A percentile compares a stretch with the other conserved stretches of the same genome.
Evolutionary conservation across 2,329 filamentous ascomycete species (phyloP).

Genomic region (Coniochaeta prunicola): DNA sequence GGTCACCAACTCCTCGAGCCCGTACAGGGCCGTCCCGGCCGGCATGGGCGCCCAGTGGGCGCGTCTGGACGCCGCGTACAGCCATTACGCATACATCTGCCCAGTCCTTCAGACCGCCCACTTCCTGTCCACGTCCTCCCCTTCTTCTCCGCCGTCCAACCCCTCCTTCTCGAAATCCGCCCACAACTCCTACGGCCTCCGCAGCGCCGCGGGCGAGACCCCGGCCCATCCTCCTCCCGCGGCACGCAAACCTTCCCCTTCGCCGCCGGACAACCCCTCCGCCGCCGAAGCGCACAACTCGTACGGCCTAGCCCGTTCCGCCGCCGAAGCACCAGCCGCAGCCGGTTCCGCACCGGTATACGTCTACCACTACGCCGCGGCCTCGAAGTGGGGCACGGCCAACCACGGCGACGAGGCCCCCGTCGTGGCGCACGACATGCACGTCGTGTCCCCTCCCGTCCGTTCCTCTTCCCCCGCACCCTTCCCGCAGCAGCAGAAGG

Average conservation of each 20-base stretch:
- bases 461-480: not conserved
- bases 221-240: not conserved
- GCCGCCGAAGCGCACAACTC: not conserved
- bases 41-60: conserved; percentile 47
- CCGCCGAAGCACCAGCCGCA: not conserved
- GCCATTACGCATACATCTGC: conserved; percentile 57
- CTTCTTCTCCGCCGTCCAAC: conserved; percentile 5
- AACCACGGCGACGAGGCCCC: conserved; percentile 40
- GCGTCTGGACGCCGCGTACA: conserved; percentile 53
- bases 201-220: not conserved
- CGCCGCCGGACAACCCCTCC: not conserved
- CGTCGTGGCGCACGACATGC: conserved; percentile 35
- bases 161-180: not conserved
- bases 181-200: not conserved
- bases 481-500: not conserved
- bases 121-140: conserved; percentile 22
- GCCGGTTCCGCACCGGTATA: conserved; percentile 26
- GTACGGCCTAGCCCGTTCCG: not conserved
- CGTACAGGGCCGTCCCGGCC: conserved; percentile 21
- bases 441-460: conserved; percentile 13
- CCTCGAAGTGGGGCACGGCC: conserved; percentile 28
- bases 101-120: conserved; percentile 55
- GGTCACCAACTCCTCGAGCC: conserved; percentile 18
- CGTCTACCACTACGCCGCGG: conserved; percentile 53
- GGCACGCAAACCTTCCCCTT: not conserved